Evolutionary conservation across 2,329 filamentous ascomycete species (phyloP).

Genomic region (Colletotrichum godetiae): DNA sequence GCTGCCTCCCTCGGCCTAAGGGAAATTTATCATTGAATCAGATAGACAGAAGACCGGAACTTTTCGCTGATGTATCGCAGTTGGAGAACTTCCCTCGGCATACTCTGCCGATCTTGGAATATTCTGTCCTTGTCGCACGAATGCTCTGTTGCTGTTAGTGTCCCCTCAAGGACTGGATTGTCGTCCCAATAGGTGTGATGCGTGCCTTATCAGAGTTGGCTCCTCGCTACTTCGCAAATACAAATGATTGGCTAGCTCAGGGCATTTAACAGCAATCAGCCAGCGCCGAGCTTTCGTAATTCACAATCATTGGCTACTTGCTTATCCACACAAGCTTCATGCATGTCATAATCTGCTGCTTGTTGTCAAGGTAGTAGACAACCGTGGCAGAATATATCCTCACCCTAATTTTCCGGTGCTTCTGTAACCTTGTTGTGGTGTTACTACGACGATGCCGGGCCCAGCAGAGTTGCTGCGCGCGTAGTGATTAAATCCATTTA

Average conservation of each 20-base stretch:
- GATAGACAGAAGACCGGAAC: not conserved
- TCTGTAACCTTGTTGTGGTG: not conserved
- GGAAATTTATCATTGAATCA: not conserved
- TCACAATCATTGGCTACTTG: not conserved
- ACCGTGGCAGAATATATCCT: not conserved
- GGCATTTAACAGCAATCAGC: not conserved
- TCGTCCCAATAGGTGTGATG: not conserved
- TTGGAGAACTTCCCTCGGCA: not conserved
- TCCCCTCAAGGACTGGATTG: not conserved
- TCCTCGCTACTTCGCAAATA: not conserved
- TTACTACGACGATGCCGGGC: not conserved
- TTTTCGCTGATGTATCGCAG: too few relatives aligned
- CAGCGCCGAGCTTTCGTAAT: not conserved
- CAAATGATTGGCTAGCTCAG: not conserved
- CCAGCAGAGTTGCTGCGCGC: not conserved
- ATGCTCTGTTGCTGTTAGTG: not conserved
- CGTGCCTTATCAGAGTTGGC: not conserved
- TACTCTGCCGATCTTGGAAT: not conserved
- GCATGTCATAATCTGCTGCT: not conserved
- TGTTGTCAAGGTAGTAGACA: not conserved
- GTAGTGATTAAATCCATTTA: not conserved
- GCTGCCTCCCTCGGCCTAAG: too few relatives aligned
- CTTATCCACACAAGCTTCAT: not conserved
- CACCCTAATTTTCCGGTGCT: not conserved
- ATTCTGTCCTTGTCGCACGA: not conserved